A percentile compares a stretch with the other conserved stretches of the same genome.
Conservation (phyloP, 129 eudicot genomes). For the Oenanthe sinensis region DNA sequence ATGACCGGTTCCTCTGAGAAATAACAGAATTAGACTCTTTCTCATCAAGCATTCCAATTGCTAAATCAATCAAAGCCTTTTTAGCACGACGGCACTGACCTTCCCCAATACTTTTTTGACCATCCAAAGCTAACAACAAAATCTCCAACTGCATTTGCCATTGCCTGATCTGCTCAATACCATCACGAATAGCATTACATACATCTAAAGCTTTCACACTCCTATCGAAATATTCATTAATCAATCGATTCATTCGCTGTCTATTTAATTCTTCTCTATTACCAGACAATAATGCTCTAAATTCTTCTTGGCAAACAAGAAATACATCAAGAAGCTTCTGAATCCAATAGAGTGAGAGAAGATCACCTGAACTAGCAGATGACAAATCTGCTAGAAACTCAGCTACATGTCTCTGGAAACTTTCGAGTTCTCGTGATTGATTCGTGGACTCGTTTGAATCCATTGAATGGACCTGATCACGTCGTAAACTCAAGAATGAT, state of each 20-base stretch:
- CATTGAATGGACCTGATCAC: slow-evolving; percentile 63
- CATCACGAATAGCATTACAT: slow-evolving; percentile 58
- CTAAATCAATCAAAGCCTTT: slow-evolving; percentile 61
- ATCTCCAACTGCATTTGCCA: slow-evolving; percentile 69
- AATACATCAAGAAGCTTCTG: slow-evolving; percentile 57
- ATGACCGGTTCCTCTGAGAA: slow-evolving; percentile 47
- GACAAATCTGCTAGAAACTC: slow-evolving; percentile 34
- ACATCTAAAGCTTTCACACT: slow-evolving; percentile 73
- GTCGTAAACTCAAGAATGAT: slow-evolving; percentile 43
- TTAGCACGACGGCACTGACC: slow-evolving; percentile 66
- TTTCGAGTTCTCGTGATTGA: slow-evolving; percentile 35
- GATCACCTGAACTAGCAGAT: slow-evolving; percentile 33
- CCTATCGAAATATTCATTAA: slow-evolving; percentile 55
- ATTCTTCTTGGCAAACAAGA: slow-evolving; percentile 50
- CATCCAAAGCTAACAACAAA: slow-evolving; percentile 55
- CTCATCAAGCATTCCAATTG: slow-evolving; percentile 66
- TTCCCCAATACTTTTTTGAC: slow-evolving; percentile 55
- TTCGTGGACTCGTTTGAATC: slow-evolving; percentile 28
- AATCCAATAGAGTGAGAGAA: slow-evolving; percentile 63
- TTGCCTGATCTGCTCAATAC: slow-evolving; percentile 55
- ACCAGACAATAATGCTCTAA: slow-evolving; percentile 30
- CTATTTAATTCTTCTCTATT: slow-evolving; percentile 17
- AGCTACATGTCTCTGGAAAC: slow-evolving; percentile 45
- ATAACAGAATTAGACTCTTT: slow-evolving; percentile 27
- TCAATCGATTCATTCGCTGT: slow-evolving; percentile 35